phyloP scores from a whole-genome alignment of 2,329 filamentous ascomycete species.

The Colletotrichum chrysophilum region DNA sequence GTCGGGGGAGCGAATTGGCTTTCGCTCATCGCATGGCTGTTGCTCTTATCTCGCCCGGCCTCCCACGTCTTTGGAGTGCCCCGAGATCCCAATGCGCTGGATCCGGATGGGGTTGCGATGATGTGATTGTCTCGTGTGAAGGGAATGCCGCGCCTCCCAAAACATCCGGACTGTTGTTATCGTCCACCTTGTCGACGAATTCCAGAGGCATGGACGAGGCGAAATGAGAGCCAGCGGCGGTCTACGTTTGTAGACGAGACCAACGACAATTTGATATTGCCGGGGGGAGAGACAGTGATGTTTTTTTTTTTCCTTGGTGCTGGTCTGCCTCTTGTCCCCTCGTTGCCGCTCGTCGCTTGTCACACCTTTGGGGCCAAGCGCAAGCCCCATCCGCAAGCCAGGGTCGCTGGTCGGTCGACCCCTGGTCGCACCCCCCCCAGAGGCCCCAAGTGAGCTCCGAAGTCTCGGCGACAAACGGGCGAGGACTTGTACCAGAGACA shows the following conservation, averaged over 20 bases:
- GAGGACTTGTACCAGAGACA: conserved; percentile 6
- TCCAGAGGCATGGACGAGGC: background rate
- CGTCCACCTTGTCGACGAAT: background rate
- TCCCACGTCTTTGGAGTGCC: background rate
- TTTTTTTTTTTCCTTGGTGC: background rate
- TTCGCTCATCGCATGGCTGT: background rate
- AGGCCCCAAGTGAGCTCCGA: conserved; percentile 8
- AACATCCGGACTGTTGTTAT: background rate
- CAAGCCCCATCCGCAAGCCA: conserved; percentile 15
- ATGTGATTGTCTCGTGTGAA: conserved; percentile 21
- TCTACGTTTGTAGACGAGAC: background rate
- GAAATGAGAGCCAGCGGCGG: background rate
- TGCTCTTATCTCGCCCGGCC: background rate
- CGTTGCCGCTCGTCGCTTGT: conserved; percentile 3
- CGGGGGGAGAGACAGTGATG: background rate
- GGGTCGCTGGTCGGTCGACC: conserved; percentile 11
- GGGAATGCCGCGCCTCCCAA: conserved; percentile 3
- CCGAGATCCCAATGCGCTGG: conserved; percentile 14
- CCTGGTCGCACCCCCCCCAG: background rate
- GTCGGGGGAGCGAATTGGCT: conserved; percentile 12
- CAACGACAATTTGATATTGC: conserved; percentile 3
- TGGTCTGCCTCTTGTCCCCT: background rate
- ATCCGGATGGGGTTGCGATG: conserved; percentile 12
- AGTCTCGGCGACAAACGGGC: conserved; percentile 19
- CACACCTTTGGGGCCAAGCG: conserved; percentile 12